Conservation (phyloP, 805 yeast genomes). For the Candida andamanensis region DNA sequence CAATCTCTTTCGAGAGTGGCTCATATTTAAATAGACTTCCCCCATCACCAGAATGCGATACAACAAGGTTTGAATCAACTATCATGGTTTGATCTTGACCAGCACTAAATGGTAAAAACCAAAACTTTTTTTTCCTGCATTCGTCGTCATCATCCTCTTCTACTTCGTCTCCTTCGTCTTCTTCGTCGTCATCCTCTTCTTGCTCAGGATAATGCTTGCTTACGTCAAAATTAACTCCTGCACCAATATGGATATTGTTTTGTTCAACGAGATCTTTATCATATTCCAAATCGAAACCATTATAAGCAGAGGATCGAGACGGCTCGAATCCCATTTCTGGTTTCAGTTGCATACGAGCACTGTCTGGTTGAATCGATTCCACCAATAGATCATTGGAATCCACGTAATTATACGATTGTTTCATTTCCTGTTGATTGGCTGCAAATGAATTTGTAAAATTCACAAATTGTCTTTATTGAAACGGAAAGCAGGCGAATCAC, state of each 20-base stretch:
- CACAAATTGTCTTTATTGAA: no score
- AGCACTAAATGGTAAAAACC: constrained; percentile 15
- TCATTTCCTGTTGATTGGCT: no score
- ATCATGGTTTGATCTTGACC: constrained; percentile 1
- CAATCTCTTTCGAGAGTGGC: constrained; percentile 3
- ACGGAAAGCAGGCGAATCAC: no score
- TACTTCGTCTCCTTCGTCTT: background rate
- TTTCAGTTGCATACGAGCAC: background rate
- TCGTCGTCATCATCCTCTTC: constrained; percentile 9
- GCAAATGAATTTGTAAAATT: no score
- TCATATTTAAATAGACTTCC: constrained; percentile 4
- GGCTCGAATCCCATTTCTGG: background rate
- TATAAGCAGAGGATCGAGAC: background rate
- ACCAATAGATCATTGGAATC: constrained; percentile 4
- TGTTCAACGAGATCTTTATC: constrained; percentile 1
- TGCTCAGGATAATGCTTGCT: no score
- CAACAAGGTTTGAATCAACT: constrained; percentile 9
- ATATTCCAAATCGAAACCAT: constrained; percentile 2
- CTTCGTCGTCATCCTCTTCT: constrained; percentile 8
- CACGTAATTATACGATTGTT: no score
- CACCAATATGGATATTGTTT: constrained; percentile 11
- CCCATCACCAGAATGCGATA: constrained; percentile 4
- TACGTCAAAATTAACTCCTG: constrained; percentile 16
- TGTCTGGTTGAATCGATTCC: constrained; percentile 1
- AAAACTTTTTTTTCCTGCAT: constrained; percentile 13